phyloP scores from a whole-genome alignment of 331 rosid species.

The Malus hybrid region DNA sequence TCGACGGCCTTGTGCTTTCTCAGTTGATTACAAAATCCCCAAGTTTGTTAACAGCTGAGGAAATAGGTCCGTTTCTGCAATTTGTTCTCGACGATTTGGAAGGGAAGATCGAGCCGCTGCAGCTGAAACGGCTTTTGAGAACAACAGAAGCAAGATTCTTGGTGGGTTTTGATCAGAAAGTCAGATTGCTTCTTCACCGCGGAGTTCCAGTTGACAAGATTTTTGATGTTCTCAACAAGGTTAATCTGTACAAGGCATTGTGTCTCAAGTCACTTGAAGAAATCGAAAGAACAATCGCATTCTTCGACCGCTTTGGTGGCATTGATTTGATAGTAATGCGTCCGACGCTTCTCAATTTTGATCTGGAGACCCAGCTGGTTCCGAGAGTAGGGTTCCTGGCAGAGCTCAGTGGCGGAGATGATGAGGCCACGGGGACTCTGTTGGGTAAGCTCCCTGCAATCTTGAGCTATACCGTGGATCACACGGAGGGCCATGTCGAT shows the following conservation, averaged over 20 bases:
- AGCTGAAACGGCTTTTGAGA: constrained; percentile 36
- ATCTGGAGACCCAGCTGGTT: constrained; percentile 46
- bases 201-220: constrained; percentile 55
- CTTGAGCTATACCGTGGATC: constrained; percentile 54
- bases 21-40: constrained; percentile 39
- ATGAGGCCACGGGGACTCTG: constrained; percentile 28
- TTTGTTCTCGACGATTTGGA: constrained; percentile 42
- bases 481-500: constrained; percentile 41
- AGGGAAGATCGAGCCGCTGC: constrained; percentile 37
- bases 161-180: constrained; percentile 49
- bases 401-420: constrained; percentile 56
- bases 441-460: constrained; percentile 48
- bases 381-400: constrained; percentile 41
- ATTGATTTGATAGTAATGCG: constrained; percentile 45
- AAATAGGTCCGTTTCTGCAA: constrained; percentile 36
- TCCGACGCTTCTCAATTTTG: constrained; percentile 49
- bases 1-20: constrained; percentile 33
- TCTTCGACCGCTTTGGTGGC: constrained; percentile 53
- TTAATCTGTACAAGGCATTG: constrained; percentile 48
- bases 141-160: constrained; percentile 27
- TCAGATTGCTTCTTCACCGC: constrained; percentile 31
- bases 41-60: constrained; percentile 28
- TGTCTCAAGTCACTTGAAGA: constrained; percentile 52
- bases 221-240: constrained; percentile 44
- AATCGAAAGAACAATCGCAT: constrained; percentile 32